Evolutionary conservation across 1,284 basidiomycete species (phyloP), one percentile per base, ranked within the genome.

Genomic region (Pseudozyma pruni): DNA sequence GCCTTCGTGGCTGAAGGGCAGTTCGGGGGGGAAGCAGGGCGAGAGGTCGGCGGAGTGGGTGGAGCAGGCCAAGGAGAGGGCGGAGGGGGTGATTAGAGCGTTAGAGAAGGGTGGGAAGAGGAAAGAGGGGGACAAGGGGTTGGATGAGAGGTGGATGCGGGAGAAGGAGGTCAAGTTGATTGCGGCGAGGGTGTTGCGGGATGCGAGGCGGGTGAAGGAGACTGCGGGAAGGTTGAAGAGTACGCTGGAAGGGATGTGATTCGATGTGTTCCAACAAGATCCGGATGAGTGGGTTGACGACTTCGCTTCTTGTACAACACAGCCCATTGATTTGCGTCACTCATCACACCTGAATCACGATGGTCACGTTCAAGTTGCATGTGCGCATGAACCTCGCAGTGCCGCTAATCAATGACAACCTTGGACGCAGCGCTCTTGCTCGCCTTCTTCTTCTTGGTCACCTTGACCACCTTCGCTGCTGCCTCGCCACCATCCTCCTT

Each of bases 371-470:
- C n/a, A n/a, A n/a, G n/a, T n/a, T n/a, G n/a, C n/a, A n/a, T n/a
- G n/a, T n/a, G n/a, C n/a, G n/a, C n/a, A n/a, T n/a, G n/a, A n/a
- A n/a, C n/a, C n/a, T n/a, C n/a, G n/a, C n/a, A n/a, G n/a, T n/a
- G n/a, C n/a, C n/a, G n/a, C n/a, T n/a, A 63, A n/a, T 63, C 54
- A 34, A 63, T 63, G 34, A 50, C 29, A 7, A 57, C 53, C 5
- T 35, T 32, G 23, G 44, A 45, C 8, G n/a, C 33, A 25, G 33
- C 29, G 10, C 53, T 55, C 5, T 14, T 35, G 8, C 35, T 8
- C 8, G 48, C 16, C 40, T 52, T 67, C 31, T 64, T 64, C 51
- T 67, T 67, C 32, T 67, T 67, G 22, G 33, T 50, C 27, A 60
- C 61, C 31, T 45, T 48, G 23, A 63, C 57, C 3, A 67, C 63